Evolutionary conservation across 331 rosid species (phyloP), one percentile per base, ranked within the genome.

Genomic region (Arachis monticola): DNA sequence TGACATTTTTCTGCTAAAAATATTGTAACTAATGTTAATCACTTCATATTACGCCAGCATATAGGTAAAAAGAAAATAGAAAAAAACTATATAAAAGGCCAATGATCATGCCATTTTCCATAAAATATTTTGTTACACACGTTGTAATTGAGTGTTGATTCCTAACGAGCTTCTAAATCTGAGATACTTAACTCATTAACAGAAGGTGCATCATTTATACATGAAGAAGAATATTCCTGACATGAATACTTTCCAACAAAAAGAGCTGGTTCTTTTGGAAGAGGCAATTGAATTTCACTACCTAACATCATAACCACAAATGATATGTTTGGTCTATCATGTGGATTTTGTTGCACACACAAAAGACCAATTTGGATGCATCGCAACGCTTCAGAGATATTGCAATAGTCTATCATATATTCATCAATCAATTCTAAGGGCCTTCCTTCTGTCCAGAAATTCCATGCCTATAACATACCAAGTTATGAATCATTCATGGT

Each of bases 261-360:
- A 22, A 69, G 60, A 56, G 79, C 81, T 7, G 83, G 89, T 70
- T 1, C 53, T 52, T 63, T 63, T 2, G 78, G 78, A 6, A n/a
- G 81, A 45, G 75, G 80, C 72, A 83, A 38, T n/a, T 6, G 76
- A 64, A 69, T 56, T 48, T 84, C 76, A 74, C 76, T 69, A 0
- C 56, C 52, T 35, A 84, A 48, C 88, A 84, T 81, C 68, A 81
- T 30, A 48, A 84, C 79, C 3, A 81, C 79, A 41, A 81, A 64
- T 55, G 85, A 76, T 81, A 84, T 84, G 81, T 12, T 70, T 58
- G 88, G 88, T 40, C 85, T 81, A 6, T 81, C 83, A 50, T 67
- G 79, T 12, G 88, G 81, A 35, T 72, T 73, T 11, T 70, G 81
- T 38, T 77, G 85, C 66, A 78, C 65, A 60, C 88, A 81, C 31